Percentiles rank a stretch among this genome's conserved stretches.
phyloP scores from a whole-genome alignment of 495 filamentous ascomycete genomes.

The Penicillium flavigenum region DNA sequence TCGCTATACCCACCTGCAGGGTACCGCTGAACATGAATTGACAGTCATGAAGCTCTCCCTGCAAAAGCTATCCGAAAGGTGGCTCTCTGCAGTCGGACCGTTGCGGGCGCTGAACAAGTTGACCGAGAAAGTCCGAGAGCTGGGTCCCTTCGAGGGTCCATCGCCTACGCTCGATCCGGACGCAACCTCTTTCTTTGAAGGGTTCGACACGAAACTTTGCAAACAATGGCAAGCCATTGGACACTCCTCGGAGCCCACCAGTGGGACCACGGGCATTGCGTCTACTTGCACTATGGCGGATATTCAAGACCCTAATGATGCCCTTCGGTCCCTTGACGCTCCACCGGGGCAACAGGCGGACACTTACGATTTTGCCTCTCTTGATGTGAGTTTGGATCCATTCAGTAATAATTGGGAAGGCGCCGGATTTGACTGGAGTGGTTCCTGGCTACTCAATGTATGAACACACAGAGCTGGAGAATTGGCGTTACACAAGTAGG shows the following conservation, averaged over 20 bases:
- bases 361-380: constrained; percentile 14
- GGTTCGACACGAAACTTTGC: constrained; percentile 28
- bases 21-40: constrained; percentile 30
- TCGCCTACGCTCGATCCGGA: constrained; percentile 24
- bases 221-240: constrained; percentile 30
- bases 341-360: constrained; percentile 17
- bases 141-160: constrained; percentile 21
- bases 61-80: constrained; percentile 32
- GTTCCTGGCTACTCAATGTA: constrained; percentile 31
- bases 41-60: constrained; percentile 34
- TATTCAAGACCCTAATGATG: constrained; percentile 18
- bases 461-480: background rate
- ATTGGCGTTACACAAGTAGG: background rate
- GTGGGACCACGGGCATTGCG: background rate
- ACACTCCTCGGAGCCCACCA: constrained; percentile 17
- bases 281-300: constrained; percentile 27
- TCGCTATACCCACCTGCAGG: constrained; percentile 28
- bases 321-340: constrained; percentile 14
- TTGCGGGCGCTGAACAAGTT: constrained; percentile 31
- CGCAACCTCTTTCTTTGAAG: constrained; percentile 30
- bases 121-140: constrained; percentile 30
- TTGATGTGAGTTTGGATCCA: constrained; percentile 22
- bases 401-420: constrained; percentile 32
- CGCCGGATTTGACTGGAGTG: constrained; percentile 33
- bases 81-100: constrained; percentile 32